Evolutionary conservation across 768 basidiomycete genomes (phyloP).

Genomic region (Pluteus cervinus): DNA sequence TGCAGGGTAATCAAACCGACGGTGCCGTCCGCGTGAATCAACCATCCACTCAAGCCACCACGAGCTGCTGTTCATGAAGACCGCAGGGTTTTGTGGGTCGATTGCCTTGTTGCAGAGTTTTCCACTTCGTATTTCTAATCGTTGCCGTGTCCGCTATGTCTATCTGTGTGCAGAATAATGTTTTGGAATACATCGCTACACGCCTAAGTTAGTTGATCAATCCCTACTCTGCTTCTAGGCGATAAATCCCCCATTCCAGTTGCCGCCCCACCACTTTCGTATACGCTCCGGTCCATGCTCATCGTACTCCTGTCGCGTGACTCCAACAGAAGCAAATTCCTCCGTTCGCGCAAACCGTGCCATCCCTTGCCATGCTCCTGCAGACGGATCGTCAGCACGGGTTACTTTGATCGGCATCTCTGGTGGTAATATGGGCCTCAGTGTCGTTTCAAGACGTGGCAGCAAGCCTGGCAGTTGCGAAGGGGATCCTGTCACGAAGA

Average conservation of each 20-base stretch:
- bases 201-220: too few relatives aligned
- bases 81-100: slow-evolving; percentile 5
- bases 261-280: slow-evolving; percentile 89
- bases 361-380: slow-evolving; percentile 95
- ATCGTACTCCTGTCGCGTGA: slow-evolving; percentile 80
- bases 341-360: slow-evolving; percentile 60
- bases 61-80: slow-evolving; percentile 48
- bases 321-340: slow-evolving; percentile 46
- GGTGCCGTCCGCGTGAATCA: slow-evolving; percentile 66
- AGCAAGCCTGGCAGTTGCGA: slow-evolving; percentile 67
- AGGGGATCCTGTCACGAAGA: slow-evolving; percentile 84
- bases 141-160: slow-evolving; percentile 4
- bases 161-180: background rate
- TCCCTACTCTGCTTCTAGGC: slow-evolving; percentile 1
- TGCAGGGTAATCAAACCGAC: slow-evolving; percentile 32
- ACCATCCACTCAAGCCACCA: slow-evolving; percentile 36
- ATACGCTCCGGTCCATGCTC: slow-evolving; percentile 87
- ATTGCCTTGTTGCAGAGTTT: background rate
- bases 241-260: slow-evolving; percentile 55
- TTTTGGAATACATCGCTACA: background rate
- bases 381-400: slow-evolving; percentile 54
- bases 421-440: slow-evolving; percentile 85
- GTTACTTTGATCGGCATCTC: slow-evolving; percentile 65
- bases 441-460: slow-evolving; percentile 58
- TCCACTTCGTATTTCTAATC: slow-evolving; percentile 1